These are phyloP conservation scores for Debaryomyces sp. DNA, from an alignment of 1,139 yeast species.

Conservation along the genomic window DNA sequence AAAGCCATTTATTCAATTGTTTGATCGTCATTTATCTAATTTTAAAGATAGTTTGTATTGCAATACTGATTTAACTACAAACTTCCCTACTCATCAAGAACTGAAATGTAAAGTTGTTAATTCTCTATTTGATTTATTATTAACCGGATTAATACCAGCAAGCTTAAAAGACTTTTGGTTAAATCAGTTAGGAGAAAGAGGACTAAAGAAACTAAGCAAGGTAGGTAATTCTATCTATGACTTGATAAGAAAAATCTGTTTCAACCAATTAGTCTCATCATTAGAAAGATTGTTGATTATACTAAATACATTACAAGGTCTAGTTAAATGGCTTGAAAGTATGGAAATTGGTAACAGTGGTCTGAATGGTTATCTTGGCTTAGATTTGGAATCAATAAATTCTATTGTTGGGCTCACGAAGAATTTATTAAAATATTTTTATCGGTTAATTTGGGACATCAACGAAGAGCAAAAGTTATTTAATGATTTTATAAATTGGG, in stretches of 20 bases:
- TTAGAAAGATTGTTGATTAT: slow-evolving; percentile 59
- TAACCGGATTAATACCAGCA: slow-evolving; percentile 60
- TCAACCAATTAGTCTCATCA: slow-evolving; percentile 55
- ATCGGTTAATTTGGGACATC: slow-evolving; percentile 47
- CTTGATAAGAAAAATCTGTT: slow-evolving; percentile 43
- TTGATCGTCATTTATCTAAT: slow-evolving; percentile 38
- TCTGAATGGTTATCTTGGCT: slow-evolving; percentile 28
- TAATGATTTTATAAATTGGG: slow-evolving; percentile 55
- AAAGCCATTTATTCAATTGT: slow-evolving; percentile 43
- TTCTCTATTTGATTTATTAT: slow-evolving; percentile 49
- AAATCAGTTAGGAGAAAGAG: slow-evolving; percentile 67
- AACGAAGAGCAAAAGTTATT: slow-evolving; percentile 57
- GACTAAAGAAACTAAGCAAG: slow-evolving; percentile 59
- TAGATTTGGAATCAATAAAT: slow-evolving; percentile 26
- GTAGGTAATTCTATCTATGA: slow-evolving; percentile 56
- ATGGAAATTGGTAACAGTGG: slow-evolving; percentile 3
- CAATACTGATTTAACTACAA: slow-evolving; percentile 16
- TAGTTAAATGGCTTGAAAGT: slow-evolving; percentile 40
- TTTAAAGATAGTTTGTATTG: slow-evolving; percentile 25
- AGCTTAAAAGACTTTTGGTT: slow-evolving; percentile 43
- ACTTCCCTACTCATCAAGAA: slow-evolving; percentile 15
- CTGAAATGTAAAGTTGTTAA: slow-evolving; percentile 12
- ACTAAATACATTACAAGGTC: slow-evolving; percentile 50
- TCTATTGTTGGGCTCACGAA: slow-evolving; percentile 31
- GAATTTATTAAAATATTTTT: slow-evolving; percentile 35